phyloP scores from a whole-genome alignment of 2,329 filamentous ascomycete species.

The Diplodia seriata region DNA sequence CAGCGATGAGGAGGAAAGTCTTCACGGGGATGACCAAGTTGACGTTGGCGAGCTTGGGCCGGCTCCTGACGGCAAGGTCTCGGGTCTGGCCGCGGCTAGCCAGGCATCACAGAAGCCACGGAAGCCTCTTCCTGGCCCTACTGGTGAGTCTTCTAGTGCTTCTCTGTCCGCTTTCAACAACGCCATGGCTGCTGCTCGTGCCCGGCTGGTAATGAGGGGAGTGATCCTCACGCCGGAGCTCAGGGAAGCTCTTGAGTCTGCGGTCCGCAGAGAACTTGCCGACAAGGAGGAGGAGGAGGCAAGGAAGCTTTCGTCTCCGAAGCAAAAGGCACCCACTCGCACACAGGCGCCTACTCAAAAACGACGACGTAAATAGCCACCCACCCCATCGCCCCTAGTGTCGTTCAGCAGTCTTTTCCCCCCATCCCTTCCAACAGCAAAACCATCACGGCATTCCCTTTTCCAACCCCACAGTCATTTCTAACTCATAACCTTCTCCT shows the following conservation, averaged over 20 bases:
- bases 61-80: not conserved
- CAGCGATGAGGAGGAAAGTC: slow-evolving; percentile 44
- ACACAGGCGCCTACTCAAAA: not conserved
- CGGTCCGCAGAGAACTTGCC: not conserved
- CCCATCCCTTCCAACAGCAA: not conserved
- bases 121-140: not conserved
- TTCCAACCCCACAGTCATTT: not conserved
- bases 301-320: not conserved
- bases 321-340: not conserved
- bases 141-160: slow-evolving; percentile 13
- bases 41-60: slow-evolving; percentile 14
- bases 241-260: not conserved
- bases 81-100: slow-evolving; percentile 16
- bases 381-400: not conserved
- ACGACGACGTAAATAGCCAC: not conserved
- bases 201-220: not conserved
- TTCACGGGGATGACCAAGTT: not conserved
- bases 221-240: not conserved
- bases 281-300: not conserved
- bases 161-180: not conserved
- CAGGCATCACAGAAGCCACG: not conserved
- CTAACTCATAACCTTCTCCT: not conserved
- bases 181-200: not conserved
- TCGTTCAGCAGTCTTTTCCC: not conserved
- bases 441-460: not conserved